phyloP scores from a whole-genome alignment of 2,329 filamentous ascomycete species.

The Colletotrichum liriopes region DNA sequence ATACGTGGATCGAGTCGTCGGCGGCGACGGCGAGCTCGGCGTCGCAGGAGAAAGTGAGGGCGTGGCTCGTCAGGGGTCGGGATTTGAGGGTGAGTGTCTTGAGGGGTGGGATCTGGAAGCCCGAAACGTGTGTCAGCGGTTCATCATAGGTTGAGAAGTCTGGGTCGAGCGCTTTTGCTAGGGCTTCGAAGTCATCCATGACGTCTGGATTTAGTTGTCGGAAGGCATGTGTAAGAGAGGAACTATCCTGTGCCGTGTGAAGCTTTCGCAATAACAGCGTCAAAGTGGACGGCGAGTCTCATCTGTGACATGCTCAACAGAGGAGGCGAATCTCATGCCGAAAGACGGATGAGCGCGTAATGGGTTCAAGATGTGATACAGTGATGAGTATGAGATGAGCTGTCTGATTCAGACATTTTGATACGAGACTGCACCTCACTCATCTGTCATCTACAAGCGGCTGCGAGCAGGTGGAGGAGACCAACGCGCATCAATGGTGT shows the following conservation, averaged over 20 bases:
- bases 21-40: constrained; percentile 70
- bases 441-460: neutral
- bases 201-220: neutral
- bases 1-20: constrained; percentile 70
- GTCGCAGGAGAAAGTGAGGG: constrained; percentile 69
- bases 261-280: neutral
- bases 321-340: neutral
- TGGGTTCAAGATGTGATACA: neutral
- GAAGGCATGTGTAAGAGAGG: no score
- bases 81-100: constrained; percentile 61
- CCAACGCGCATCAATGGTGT: neutral
- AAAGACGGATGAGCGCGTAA: neutral
- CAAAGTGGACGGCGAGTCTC: neutral
- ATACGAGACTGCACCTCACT: no score
- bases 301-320: neutral
- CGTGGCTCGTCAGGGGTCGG: constrained; percentile 60
- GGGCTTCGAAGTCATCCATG: neutral
- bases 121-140: constrained; percentile 3
- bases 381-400: neutral
- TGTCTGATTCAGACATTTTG: neutral
- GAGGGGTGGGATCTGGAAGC: constrained; percentile 61
- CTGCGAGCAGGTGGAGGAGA: neutral
- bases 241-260: fast-evolving
- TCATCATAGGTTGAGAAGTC: neutral
- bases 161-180: neutral